Percentiles rank a stretch among this genome's conserved stretches.
These are phyloP conservation scores for Hypoxylon sp. DNA, from an alignment of 2,329 filamentous ascomycete genomes.

Conservation along the genomic window DNA sequence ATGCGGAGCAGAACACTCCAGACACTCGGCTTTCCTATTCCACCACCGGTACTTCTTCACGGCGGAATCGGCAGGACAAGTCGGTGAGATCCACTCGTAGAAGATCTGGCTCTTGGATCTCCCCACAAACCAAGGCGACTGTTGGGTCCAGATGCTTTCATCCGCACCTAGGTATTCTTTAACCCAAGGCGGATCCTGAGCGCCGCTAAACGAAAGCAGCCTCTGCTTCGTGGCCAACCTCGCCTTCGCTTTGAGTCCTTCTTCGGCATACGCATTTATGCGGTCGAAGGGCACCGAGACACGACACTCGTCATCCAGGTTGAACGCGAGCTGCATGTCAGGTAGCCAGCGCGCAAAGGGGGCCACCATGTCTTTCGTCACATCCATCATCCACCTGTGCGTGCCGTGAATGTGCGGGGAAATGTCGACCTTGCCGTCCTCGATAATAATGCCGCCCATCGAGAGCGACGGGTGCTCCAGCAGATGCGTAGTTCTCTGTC, in stretches of 20 bases:
- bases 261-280: conserved; percentile 53
- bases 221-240: conserved; percentile 45
- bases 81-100: conserved; percentile 52
- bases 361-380: conserved; percentile 54
- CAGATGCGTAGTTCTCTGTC: conserved; percentile 59
- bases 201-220: conserved; percentile 40
- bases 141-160: conserved; percentile 43
- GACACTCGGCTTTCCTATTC: conserved; percentile 53
- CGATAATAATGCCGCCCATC: conserved; percentile 52
- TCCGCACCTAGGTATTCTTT: conserved; percentile 42
- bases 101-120: conserved; percentile 51
- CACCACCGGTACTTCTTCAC: conserved; percentile 56
- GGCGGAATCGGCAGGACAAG: conserved; percentile 61
- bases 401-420: conserved; percentile 51
- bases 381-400: conserved; percentile 55
- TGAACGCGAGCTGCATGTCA: conserved; percentile 66
- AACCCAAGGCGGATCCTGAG: conserved; percentile 43
- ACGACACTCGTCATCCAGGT: conserved; percentile 63
- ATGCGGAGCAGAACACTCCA: conserved; percentile 53
- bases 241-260: conserved; percentile 39
- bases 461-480: conserved; percentile 48
- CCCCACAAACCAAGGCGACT: conserved; percentile 44
- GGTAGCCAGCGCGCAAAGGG: conserved; percentile 60
- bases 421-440: conserved; percentile 47
- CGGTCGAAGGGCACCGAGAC: conserved; percentile 59